Evolutionary conservation across 345 rosid genomes (phyloP).

Genomic region (Aquilaria yunnanensis): DNA sequence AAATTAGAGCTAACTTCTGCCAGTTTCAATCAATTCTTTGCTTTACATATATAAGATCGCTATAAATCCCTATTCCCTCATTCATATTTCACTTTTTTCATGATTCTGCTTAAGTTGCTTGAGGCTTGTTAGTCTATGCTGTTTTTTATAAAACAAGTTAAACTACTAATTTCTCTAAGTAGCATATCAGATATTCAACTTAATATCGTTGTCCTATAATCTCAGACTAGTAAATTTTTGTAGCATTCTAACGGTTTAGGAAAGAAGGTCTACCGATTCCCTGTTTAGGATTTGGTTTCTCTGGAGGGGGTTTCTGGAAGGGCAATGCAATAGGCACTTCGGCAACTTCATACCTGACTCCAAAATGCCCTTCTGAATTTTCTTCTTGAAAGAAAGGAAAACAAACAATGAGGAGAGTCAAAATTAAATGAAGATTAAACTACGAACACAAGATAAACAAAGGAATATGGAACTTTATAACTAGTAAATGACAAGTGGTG

Average conservation of each 20-base stretch:
- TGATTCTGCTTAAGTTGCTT: no score
- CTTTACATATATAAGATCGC: neutral
- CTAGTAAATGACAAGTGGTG: neutral
- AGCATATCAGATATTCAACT: no score
- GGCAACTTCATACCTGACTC: constrained; percentile 74
- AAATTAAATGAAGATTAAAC: neutral
- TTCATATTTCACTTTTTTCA: no score
- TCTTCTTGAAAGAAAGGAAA: constrained; percentile 26
- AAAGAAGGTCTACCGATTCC: constrained; percentile 68
- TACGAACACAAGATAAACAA: constrained; percentile 5
- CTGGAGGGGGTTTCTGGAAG: constrained; percentile 73
- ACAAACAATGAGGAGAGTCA: neutral
- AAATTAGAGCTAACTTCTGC: neutral
- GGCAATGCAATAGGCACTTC: constrained; percentile 75
- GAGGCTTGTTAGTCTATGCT: no score
- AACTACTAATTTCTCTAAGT: no score
- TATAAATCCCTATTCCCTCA: no score
- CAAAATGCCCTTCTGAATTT: constrained; percentile 61
- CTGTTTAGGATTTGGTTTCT: constrained; percentile 97
- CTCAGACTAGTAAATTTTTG: no score
- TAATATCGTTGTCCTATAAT: no score
- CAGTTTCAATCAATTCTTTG: constrained; percentile 1
- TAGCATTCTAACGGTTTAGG: neutral
- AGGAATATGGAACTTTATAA: constrained; percentile 2
- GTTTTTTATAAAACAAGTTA: no score